A percentile compares a stretch with the other conserved stretches of the same genome.
phyloP scores from a whole-genome alignment of 2,329 filamentous ascomycete genomes.

The Onygenales sp. region DNA sequence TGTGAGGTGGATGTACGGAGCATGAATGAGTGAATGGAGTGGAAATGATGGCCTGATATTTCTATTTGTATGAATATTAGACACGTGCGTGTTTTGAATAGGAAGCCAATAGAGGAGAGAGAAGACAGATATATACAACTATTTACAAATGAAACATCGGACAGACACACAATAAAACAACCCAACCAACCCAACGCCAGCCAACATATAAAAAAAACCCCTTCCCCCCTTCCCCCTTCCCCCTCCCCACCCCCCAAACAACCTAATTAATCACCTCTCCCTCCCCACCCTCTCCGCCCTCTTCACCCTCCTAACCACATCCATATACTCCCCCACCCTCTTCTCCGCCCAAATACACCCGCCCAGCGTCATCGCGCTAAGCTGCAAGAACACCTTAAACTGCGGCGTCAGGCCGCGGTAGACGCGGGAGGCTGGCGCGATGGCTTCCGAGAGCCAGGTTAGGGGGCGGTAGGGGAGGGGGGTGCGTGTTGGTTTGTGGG shows the following conservation, averaged over 20 bases:
- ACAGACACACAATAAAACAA: no score
- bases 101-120: no score
- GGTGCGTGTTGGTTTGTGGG: constrained; percentile 20
- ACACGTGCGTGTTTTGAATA: no score
- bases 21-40: no score
- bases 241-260: not conserved
- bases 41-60: no score
- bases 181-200: no score
- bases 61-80: no score
- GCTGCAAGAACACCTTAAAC: constrained; percentile 41
- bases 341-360: constrained; percentile 41
- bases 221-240: not conserved
- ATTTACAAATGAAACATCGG: no score
- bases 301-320: constrained; percentile 31
- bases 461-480: constrained; percentile 30
- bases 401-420: constrained; percentile 41
- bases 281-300: constrained; percentile 29
- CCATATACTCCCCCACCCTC: constrained; percentile 36
- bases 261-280: not conserved
- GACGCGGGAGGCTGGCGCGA: constrained; percentile 32
- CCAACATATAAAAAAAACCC: no score
- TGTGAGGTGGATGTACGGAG: no score
- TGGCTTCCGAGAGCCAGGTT: constrained; percentile 40
- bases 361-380: constrained; percentile 38
- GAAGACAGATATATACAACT: no score